A percentile compares a stretch with the other conserved stretches of the same genome.
These are phyloP conservation scores for Eucalyptus cloeziana DNA, from an alignment of 345 rosid genomes.

Conservation along the genomic window DNA sequence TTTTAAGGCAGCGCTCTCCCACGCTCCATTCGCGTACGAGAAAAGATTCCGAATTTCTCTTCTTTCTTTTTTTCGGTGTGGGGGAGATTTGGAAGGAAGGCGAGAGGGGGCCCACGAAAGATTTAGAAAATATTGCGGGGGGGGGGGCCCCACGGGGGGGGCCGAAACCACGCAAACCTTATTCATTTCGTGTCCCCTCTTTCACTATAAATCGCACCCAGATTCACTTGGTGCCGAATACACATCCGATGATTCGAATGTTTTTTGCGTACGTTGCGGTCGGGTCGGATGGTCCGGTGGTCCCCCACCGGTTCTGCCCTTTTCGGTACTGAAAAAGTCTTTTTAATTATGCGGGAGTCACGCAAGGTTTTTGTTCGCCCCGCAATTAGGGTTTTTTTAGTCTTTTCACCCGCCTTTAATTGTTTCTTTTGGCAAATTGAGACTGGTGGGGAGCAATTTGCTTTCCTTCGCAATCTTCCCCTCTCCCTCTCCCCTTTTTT, in stretches of 20 bases:
- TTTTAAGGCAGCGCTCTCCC: background rate
- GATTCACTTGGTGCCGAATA: background rate
- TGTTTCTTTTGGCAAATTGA: background rate
- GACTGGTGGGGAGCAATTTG: background rate
- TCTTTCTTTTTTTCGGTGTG: rapidly evolving
- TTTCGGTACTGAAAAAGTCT: background rate
- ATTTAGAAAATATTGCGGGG: background rate
- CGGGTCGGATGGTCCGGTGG: background rate
- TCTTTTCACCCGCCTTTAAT: background rate
- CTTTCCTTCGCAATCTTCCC: background rate
- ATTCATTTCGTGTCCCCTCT: background rate
- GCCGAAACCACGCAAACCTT: background rate
- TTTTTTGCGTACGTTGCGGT: background rate
- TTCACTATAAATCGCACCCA: background rate
- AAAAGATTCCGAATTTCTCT: background rate
- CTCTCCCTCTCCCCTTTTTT: too few species aligned
- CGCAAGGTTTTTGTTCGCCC: background rate
- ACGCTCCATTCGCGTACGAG: background rate
- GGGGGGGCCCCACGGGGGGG: background rate
- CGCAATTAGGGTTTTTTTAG: background rate
- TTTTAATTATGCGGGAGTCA: background rate
- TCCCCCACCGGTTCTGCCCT: background rate
- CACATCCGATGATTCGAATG: background rate
- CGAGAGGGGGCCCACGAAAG: background rate
- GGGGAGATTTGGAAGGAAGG: background rate